A percentile compares a stretch with the other conserved stretches of the same genome.
phyloP scores from a whole-genome alignment of 495 filamentous ascomycete genomes.

The Massariosphaeria phaeospora region DNA sequence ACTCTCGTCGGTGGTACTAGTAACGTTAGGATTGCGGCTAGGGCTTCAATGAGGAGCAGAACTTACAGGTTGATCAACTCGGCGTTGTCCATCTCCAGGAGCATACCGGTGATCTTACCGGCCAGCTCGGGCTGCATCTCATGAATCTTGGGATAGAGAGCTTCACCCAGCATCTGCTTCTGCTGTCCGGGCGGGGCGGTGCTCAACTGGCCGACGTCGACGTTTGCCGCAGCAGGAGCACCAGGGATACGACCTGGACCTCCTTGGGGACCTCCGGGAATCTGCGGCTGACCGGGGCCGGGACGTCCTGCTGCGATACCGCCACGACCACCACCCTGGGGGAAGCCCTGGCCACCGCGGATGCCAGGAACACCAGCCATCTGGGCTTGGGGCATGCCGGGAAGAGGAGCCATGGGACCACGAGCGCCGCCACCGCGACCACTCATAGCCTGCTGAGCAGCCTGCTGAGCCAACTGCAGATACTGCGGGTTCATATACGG shows the following conservation, averaged over 20 bases:
- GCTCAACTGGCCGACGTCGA: conserved; percentile 48
- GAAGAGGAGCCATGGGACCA: conserved; percentile 70
- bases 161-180: conserved; percentile 97
- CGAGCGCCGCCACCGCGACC: conserved; percentile 69
- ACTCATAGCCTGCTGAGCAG: conserved; percentile 57
- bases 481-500: conserved; percentile 39
- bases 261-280: conserved; percentile 48
- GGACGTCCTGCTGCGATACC: conserved; percentile 25
- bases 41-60: conserved; percentile 3
- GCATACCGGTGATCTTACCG: conserved; percentile 99
- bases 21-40: conserved; percentile 33
- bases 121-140: conserved; percentile 87
- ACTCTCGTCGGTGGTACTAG: conserved; percentile 80
- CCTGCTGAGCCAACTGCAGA: conserved; percentile 39
- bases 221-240: conserved; percentile 37
- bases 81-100: conserved; percentile 95
- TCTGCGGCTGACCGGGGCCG: conserved; percentile 24
- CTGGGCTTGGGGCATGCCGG: conserved; percentile 56
- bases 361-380: conserved; percentile 61
- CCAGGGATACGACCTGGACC: conserved; percentile 47
- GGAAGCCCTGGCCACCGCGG: conserved; percentile 48
- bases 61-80: conserved; percentile 96
- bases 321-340: conserved; percentile 21
- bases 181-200: conserved; percentile 63
- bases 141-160: conserved; percentile 96